Evolutionary conservation across 139 green algal genomes (phyloP), one percentile per base, ranked within the genome.

Genomic region (Chlamydomonas applanata): DNA sequence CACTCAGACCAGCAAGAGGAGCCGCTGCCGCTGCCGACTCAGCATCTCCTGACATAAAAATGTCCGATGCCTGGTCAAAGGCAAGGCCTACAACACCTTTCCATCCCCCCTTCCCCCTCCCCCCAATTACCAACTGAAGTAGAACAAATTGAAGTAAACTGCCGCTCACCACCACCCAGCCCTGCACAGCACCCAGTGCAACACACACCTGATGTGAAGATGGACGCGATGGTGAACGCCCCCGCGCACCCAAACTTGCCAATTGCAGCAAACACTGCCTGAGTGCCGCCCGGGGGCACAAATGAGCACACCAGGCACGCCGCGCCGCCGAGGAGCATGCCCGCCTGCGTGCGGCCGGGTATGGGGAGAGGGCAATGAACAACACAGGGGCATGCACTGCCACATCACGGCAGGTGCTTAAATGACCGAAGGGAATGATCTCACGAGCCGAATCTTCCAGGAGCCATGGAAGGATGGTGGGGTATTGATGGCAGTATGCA

Each of bases 211-310:
- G 53, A 74, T 27, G 81, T 87, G 64, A 78, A 83, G 46, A 87
- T 83, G 71, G 61, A 78, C 0, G 81, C 81, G 2, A 83, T 61
- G n/a, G 69, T 81, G 66, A 87, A 87, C 35, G 77, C 76, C 0
- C 77, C 81, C 24, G 81, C 77, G 36, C 77, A 79, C 27, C 81
- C 81, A 66, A 87, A 83, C 61, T 87, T 87, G 73, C 81, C 81
- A 0, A 83, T 25, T 0, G 77, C 71, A 1, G 81, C 81, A 56
- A 87, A 45, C 13, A 59, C 27, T 14, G 77, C 33, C 22, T 73
- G 76, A 19, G 29, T 52, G 25, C 25, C 30, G 3, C 76, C 81
- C 19, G 73, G 24, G 2, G 73, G 69, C 40, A 52, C 46, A 36
- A 87, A 73, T 20, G 72, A 72, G 65, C 81, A 87, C 0, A 56